Percentiles rank a stretch among this genome's conserved stretches.
phyloP scores from a whole-genome alignment of 2,329 filamentous ascomycete species.

The Ceratocystis harringtonii region DNA sequence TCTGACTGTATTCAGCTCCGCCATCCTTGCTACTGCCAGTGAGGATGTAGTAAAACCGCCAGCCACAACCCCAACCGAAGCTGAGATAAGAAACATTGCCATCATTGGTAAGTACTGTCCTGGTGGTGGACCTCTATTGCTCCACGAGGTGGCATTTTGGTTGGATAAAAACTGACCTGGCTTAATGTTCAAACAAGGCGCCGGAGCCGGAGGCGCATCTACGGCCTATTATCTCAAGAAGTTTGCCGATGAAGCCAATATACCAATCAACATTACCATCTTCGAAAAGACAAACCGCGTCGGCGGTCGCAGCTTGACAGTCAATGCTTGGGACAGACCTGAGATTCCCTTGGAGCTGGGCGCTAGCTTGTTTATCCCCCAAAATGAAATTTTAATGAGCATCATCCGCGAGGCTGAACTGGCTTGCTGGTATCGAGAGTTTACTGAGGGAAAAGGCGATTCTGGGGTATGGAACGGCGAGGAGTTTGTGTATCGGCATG shows the following conservation, averaged over 20 bases:
- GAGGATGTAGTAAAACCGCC: not conserved
- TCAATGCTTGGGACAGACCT: constrained; percentile 57
- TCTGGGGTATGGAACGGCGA: constrained; percentile 72
- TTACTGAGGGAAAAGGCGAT: constrained; percentile 30
- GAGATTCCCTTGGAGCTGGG: constrained; percentile 65
- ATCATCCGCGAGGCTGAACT: constrained; percentile 61
- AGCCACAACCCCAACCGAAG: not conserved
- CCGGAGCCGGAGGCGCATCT: constrained; percentile 76
- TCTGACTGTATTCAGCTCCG: not conserved
- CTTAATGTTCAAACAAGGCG: constrained; percentile 43
- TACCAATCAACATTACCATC: constrained; percentile 64
- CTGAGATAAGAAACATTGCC: constrained; percentile 20
- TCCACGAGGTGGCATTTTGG: not conserved
- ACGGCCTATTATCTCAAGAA: constrained; percentile 68
- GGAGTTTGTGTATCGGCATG: constrained; percentile 33
- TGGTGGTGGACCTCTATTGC: not conserved
- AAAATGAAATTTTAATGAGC: constrained; percentile 68
- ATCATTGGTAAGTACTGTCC: constrained; percentile 21
- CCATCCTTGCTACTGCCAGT: not conserved
- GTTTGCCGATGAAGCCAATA: constrained; percentile 46
- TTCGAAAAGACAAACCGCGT: constrained; percentile 68
- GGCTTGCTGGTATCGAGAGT: constrained; percentile 31
- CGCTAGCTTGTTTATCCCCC: constrained; percentile 76
- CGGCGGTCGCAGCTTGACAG: constrained; percentile 76
- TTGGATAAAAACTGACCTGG: constrained; percentile 5